A percentile compares a stretch with the other conserved stretches of the same genome.
Conservation (phyloP, 495 filamentous ascomycete species). For the Barbatosphaeria neglecta region DNA sequence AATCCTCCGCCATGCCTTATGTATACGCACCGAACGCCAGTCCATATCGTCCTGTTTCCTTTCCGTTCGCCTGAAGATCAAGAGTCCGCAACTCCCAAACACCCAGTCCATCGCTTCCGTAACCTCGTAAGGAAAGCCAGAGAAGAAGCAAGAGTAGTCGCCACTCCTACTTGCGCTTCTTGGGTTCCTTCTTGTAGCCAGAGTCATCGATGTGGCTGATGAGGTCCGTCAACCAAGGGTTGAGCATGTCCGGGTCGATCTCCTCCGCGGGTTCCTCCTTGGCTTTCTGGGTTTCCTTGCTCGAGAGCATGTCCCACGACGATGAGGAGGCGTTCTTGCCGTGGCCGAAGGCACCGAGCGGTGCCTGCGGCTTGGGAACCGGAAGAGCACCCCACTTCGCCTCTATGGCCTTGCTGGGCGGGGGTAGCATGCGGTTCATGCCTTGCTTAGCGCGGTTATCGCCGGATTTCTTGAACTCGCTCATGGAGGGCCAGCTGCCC, state of each 20-base stretch:
- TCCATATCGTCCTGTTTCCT: too few relatives aligned
- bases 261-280: not conserved
- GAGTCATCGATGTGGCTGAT: not conserved
- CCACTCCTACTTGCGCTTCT: not conserved
- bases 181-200: not conserved
- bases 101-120: too few relatives aligned
- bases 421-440: conserved; percentile 2
- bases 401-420: too few relatives aligned
- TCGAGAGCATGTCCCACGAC: not conserved
- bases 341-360: too few relatives aligned
- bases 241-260: not conserved
- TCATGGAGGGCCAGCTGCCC: conserved; percentile 1
- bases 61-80: too few relatives aligned
- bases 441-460: not conserved
- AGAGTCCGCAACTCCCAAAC: too few relatives aligned
- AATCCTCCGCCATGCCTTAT: too few relatives aligned
- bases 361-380: too few relatives aligned
- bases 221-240: not conserved
- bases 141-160: not conserved
- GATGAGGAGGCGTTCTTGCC: too few relatives aligned
- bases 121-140: too few relatives aligned
- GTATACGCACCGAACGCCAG: too few relatives aligned
- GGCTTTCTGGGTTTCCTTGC: not conserved
- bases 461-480: not conserved
- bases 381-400: too few relatives aligned